These are phyloP conservation scores for Calycina herbarum DNA, from an alignment of 2,329 filamentous ascomycete genomes.

Conservation along the genomic window DNA sequence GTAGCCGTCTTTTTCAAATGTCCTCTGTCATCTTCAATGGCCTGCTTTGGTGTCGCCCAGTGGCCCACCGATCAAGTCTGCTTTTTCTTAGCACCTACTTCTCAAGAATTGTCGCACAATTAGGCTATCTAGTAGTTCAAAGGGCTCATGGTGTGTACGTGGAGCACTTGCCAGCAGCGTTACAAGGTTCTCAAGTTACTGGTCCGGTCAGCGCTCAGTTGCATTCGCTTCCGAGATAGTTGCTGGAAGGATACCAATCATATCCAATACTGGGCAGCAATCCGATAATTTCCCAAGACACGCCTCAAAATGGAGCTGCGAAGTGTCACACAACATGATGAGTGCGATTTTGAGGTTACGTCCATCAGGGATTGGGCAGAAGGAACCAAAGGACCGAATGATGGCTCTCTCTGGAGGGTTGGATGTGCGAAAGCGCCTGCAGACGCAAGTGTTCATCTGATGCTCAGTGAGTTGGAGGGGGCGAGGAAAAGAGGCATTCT, in stretches of 20 bases:
- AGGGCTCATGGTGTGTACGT: neutral
- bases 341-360: neutral
- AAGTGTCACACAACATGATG: neutral
- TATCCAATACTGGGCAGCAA: neutral
- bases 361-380: neutral
- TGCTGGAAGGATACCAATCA: neutral
- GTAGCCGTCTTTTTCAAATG: neutral
- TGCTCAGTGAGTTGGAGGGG: neutral
- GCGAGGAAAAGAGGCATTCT: neutral
- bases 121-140: neutral
- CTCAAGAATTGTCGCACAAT: neutral
- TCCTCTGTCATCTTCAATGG: neutral
- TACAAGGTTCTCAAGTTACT: neutral
- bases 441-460: conserved; percentile 1
- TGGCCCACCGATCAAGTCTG: neutral
- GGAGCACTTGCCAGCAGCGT: neutral
- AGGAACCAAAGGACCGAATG: neutral
- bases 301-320: neutral
- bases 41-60: neutral
- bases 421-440: neutral
- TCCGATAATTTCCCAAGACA: neutral
- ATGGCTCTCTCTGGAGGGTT: neutral
- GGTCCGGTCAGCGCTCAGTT: neutral
- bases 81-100: too few species aligned
- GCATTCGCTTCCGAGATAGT: conserved; percentile 2